Conservation (phyloP, 192 early-diverging fungal species). For the Gamsiella multidivaricata region DNA sequence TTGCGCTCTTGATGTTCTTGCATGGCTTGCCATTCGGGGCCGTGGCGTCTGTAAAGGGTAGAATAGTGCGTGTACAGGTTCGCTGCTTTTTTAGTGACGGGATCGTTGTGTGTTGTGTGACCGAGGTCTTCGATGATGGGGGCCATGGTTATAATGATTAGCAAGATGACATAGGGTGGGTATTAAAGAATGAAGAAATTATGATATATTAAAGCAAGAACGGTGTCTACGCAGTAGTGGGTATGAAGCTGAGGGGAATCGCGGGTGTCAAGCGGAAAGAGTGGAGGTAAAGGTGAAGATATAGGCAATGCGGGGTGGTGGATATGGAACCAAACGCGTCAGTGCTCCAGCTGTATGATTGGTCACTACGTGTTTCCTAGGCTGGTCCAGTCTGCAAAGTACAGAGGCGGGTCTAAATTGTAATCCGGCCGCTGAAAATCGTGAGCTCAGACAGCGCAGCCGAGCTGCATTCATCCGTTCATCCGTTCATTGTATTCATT, state of each 20-base stretch:
- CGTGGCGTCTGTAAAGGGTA: conserved; percentile 7
- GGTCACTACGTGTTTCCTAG: no score
- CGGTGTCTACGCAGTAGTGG: neutral
- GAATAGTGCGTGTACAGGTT: neutral
- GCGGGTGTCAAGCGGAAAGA: neutral
- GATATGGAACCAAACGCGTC: neutral
- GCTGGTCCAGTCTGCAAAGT: no score
- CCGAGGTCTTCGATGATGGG: neutral
- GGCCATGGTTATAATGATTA: neutral
- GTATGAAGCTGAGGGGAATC: neutral
- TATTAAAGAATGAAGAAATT: neutral
- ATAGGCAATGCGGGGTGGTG: neutral
- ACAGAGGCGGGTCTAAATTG: conserved; percentile 5
- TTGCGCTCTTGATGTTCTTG: neutral
- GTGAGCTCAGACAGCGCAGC: no score
- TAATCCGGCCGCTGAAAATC: conserved; percentile 7
- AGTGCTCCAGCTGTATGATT: neutral
- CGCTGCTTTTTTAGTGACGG: neutral
- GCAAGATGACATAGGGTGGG: neutral
- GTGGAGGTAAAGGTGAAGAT: conserved; percentile 2
- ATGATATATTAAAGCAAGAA: neutral
- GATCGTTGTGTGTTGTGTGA: neutral
- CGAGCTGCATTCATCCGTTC: no score
- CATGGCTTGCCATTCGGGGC: conserved; percentile 16
- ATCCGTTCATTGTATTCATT: no score